Evolutionary conservation across 1,284 basidiomycete genomes (phyloP), one percentile per base, ranked within the genome.

Genomic region (Pseudozyma sp.): DNA sequence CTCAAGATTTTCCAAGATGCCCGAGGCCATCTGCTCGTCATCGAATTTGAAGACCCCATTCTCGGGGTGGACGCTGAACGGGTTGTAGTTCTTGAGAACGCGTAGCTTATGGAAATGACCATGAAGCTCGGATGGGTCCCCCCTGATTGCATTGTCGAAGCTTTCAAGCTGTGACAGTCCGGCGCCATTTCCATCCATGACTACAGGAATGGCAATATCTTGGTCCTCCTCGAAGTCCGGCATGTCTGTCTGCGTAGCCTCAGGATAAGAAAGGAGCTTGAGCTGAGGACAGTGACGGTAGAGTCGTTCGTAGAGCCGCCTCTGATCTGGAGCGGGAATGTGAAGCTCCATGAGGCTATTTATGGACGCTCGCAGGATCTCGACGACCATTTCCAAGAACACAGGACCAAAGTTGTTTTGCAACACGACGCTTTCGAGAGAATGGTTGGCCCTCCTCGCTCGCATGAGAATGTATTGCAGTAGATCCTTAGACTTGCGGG

Each of bases 261-360:
- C 53, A 17, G 14, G 7, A 14, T 30, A n/a, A 5, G 42, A 34
- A 24, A 71, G 42, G 2, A 14, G 17, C 13, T 45, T 51, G 4
- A 71, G 54, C 3, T 33, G 47, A 11, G 54, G 58, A 17, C 68
- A 71, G 19, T 51, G 44, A 1, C 48, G 39, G 34, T 58, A 66
- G 8, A 71, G 58, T 11, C 10, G n/a, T 2, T 46, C 10, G 55
- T 66, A 66, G 29, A 54, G 49, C 0, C 2, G 0, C 0, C 9
- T 0, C 4, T 55, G 54, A 6, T 57, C 4, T 0, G 1, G 2
- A 0, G 35, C n/a, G 3, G 57, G 57, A 7, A 70, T 52, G 5
- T 29, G 11, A 24, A 70, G 42, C 31, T 52, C 44, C 30, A 33
- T 44, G 24, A 71, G 58, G n/a, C 42, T 66, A 24, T 24, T 24